Evolutionary conservation across 176 grass and related monocot genomes (phyloP), one percentile per base, ranked within the genome.

Genomic region (Pontederia paniculata): DNA sequence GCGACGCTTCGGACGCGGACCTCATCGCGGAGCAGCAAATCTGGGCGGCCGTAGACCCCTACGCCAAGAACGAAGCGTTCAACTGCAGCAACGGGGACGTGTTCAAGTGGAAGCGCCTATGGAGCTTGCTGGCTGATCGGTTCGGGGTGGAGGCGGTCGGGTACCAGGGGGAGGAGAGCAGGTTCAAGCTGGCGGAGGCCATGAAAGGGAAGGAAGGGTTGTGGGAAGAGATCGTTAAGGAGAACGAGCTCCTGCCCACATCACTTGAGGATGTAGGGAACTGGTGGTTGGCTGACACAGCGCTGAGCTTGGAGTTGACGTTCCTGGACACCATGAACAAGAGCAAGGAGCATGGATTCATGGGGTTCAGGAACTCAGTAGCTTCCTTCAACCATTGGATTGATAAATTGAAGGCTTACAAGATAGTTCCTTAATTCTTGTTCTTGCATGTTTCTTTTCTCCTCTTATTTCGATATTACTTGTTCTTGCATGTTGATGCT

Each of bases 11-110:
- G 28, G 64, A 67, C 23, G 64, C 64, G 31, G 64, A 67, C 17
- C 50, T 67, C n/a, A 50, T 67, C 25, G 64, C 64, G 23, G 64
- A 67, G 64, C 64, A 67, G 5, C 64, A 67, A 25, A 67, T 67
- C 64, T 67, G 64, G 64, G 64, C 64, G 4, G 49, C 64, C 28
- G 48, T 67, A 17, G 64, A 67, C 11, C 64, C 64, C 17, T 67
- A 67, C 17, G 28, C 64, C 11, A 67, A 53, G 49, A 67, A 67
- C 48, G 64, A 67, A 37, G 25, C 64, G 11, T 67, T 67, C 64
- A 67, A 67, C 43, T 67, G 64, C 48, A 67, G 64, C 28, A 67
- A 67, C 2, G 64, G 64, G 9, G 64, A 67, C 31, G n/a, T 48
- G 64, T 67, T 67, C 64, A 67, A 54, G 23, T 67, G 64, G 64